Evolutionary conservation across 805 yeast species (phyloP), one percentile per base, ranked within the genome.

Genomic region (Candida quercuum): DNA sequence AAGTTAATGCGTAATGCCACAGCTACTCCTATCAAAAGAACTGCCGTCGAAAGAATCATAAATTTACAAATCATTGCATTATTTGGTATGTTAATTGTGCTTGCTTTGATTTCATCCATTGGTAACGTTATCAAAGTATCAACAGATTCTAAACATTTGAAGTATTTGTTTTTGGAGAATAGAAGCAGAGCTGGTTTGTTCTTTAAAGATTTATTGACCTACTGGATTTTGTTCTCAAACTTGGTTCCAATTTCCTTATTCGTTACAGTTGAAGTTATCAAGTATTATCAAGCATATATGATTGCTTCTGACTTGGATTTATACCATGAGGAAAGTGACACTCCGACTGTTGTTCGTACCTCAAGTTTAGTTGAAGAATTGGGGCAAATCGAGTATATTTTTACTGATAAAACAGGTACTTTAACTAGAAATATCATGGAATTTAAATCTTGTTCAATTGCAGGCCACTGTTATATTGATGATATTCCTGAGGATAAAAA

Each of bases 1-100:
- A 93, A 93, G 55, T 70, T 93, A 47, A 91, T 93, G 98, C 78
- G 99, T 57, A 93, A 93, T 64, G 99, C 99, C 15, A 89, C 98
- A 2, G 97, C 99, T 2, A 81, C 99, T 2, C 99, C 99, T 10
- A 94, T 93, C 53, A 93, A 93, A 59, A 75, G 95, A 52, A 93
- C 99, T 1, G 95, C 95, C 19, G 97, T 94, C 12, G 99, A 93
- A 66, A 77, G 95, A 59, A 84, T 89, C 63, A 91, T 93, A 51
- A 94, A 93, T 57, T 62, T 86, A 50, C 99, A 93, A 60, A 91
- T 93, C 52, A 64, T 93, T 41, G 95, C 91, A 2, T 66, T 93
- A 43, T 93, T 93, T 58, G 77, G 82, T 20, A 79, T 93, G 39
- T 72, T 93, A 46, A 76, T 91, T 17, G 67, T 76, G 5, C 69